These are phyloP conservation scores for Cladophialophora exuberans DNA, from an alignment of 2,329 filamentous ascomycete genomes.

Conservation along the genomic window DNA sequence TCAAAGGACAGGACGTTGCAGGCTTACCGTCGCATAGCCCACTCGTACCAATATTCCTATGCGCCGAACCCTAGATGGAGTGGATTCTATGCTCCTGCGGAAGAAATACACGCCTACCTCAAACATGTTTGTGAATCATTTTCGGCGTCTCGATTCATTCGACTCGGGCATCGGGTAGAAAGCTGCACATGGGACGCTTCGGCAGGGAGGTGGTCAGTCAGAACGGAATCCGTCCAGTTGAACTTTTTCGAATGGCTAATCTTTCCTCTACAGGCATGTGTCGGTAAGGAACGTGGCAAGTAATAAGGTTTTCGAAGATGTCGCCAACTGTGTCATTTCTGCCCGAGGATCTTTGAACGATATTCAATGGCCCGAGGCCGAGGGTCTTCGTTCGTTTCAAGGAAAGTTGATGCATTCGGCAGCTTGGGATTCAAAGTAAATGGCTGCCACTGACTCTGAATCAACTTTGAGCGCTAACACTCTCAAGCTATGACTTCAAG, in stretches of 20 bases:
- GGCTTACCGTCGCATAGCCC: conserved; percentile 39
- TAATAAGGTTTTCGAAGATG: conserved; percentile 4
- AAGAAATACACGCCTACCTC: conserved; percentile 26
- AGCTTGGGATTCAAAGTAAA: conserved; percentile 39
- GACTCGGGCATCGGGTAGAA: conserved; percentile 60
- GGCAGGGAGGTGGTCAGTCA: no score
- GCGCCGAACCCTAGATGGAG: conserved; percentile 24
- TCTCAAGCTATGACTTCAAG: conserved; percentile 32
- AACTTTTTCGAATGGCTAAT: not conserved
- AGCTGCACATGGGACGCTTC: conserved; percentile 60
- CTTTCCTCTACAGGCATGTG: not conserved
- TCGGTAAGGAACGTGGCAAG: not conserved
- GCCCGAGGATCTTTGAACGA: conserved; percentile 57
- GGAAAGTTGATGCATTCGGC: conserved; percentile 46
- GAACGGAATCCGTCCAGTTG: conserved; percentile 29
- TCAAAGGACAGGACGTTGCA: not conserved
- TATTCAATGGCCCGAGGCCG: conserved; percentile 35
- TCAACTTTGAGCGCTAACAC: conserved; percentile 20
- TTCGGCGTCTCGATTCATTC: conserved; percentile 56
- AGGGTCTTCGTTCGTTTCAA: conserved; percentile 35
- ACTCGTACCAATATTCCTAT: conserved; percentile 36
- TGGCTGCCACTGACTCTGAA: conserved; percentile 15
- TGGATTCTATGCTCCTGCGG: conserved; percentile 11
- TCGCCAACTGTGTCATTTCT: conserved; percentile 47
- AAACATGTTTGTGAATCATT: conserved; percentile 19